Percentiles rank a stretch among this genome's conserved stretches.
phyloP scores from a whole-genome alignment of 106 monocot species.

The Phalaenopsis aphrodite region DNA sequence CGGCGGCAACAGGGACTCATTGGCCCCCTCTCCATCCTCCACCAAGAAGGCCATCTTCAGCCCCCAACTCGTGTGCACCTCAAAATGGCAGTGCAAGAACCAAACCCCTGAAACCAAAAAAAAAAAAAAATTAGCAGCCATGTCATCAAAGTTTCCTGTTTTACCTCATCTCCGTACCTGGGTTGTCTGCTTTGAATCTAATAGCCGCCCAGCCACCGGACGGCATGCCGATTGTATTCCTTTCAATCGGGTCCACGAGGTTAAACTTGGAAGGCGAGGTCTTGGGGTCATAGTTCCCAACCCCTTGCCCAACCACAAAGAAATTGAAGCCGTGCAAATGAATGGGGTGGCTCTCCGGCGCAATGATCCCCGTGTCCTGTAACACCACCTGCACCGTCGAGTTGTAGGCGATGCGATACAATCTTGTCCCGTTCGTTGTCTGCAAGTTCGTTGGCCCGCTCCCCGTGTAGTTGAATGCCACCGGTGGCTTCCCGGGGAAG shows the following conservation, averaged over 20 bases:
- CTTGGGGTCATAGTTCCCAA: slow-evolving; percentile 46
- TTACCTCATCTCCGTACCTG: slow-evolving; percentile 28
- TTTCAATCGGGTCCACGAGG: slow-evolving; percentile 58
- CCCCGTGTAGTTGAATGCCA: slow-evolving; percentile 27
- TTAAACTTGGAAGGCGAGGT: slow-evolving; percentile 43
- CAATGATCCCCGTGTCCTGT: slow-evolving; percentile 52
- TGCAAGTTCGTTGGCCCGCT: slow-evolving; percentile 18
- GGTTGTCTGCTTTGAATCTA: slow-evolving; percentile 65
- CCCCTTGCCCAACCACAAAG: slow-evolving; percentile 60
- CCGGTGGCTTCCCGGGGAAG: slow-evolving; percentile 34
- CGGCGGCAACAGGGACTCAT: slow-evolving; percentile 40
- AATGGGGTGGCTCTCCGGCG: slow-evolving; percentile 67
- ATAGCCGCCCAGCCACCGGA: slow-evolving; percentile 68
- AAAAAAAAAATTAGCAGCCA: background rate
- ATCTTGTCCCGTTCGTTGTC: slow-evolving; percentile 32
- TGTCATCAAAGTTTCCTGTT: background rate
- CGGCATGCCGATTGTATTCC: slow-evolving; percentile 64
- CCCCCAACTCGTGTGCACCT: slow-evolving; percentile 60
- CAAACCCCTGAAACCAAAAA: slow-evolving; percentile 37
- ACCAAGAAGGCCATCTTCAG: slow-evolving; percentile 58
- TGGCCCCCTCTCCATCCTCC: slow-evolving; percentile 36
- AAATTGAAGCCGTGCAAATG: slow-evolving; percentile 81
- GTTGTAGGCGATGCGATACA: slow-evolving; percentile 46
- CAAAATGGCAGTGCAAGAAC: slow-evolving; percentile 62
- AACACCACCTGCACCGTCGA: slow-evolving; percentile 64